Base-by-base conservation (phyloP, 345 rosid species). In the Eutrema yunnanense region DNA sequence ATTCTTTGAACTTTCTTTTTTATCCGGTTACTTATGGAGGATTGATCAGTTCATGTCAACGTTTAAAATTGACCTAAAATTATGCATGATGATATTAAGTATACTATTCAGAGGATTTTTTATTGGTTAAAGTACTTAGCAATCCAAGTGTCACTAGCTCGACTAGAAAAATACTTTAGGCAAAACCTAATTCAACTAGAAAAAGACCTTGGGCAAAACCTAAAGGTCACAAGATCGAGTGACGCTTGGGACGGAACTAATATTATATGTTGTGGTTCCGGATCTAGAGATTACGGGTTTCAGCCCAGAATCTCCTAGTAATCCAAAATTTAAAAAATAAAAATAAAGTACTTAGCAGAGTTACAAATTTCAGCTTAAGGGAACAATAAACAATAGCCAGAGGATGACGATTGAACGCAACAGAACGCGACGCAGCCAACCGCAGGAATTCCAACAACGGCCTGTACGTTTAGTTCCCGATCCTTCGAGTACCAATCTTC, bases 31-130 rank as follows among this genome's bases (percentile, higher is more conserved):
- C 14, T 30, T 34, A 11, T n/a, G 26, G 11, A 71, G 6, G 30
- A 22, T 40, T 50, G 29, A 29, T 51, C 32, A 27, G 32, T 38
- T 50, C 16, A n/a, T 0, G 22, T 32, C 37, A 19, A 2, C 7
- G 14, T 40, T 9, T 29, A 9, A 27, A 53, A 13, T 4, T 27
- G 37, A 29, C 16, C 29, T 8, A 67, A 53, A 30, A 4, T 1
- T 22, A 47, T 34, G 16, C 6, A 46, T 34, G 10, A 47, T 4
- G 8, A 26, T 38, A 46, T 48, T 40, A 14, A 29, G 13, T 30
- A 32, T 62, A 65, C 54, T 69, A 41, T 58, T 60, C 44, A 40
- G 19, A 46, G 47, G 47, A 59, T 50, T 50, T 4, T 32, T 74
- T 59, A 67, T 59, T 66, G 46, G 52, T 71, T 38, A 22, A 22